Evolutionary conservation across 495 filamentous ascomycete genomes (phyloP).

Genomic region (Penicillium nucicola): DNA sequence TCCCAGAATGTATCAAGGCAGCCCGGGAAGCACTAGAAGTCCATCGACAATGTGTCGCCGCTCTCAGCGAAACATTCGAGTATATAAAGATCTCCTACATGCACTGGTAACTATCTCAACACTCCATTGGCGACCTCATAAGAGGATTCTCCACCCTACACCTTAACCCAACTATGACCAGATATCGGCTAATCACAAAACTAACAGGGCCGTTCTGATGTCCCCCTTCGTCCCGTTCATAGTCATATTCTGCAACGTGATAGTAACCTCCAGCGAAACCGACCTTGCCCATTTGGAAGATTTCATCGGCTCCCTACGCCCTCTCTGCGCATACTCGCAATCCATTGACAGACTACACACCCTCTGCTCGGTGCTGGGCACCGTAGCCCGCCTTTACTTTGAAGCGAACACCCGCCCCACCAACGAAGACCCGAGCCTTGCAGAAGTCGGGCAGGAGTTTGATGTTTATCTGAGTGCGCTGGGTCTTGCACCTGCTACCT

Average conservation of each 20-base stretch:
- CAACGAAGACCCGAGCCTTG: constrained; percentile 39
- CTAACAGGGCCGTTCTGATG: constrained; percentile 57
- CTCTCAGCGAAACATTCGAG: constrained; percentile 43
- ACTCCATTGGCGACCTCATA: too few species aligned
- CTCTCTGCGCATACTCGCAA: constrained; percentile 49
- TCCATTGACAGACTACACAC: constrained; percentile 57
- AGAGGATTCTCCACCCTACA: too few species aligned
- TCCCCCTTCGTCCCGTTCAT: constrained; percentile 68
- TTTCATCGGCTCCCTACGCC: constrained; percentile 56
- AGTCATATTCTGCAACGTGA: constrained; percentile 66
- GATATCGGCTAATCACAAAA: not conserved
- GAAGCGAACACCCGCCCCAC: constrained; percentile 52
- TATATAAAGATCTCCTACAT: constrained; percentile 54
- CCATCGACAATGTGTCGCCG: constrained; percentile 50
- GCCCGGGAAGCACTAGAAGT: constrained; percentile 52
- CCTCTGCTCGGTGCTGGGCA: constrained; percentile 58
- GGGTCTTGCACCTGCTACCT: constrained; percentile 51
- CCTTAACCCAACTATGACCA: not conserved
- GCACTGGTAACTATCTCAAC: constrained; percentile 54
- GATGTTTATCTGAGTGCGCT: constrained; percentile 63
- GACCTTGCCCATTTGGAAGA: constrained; percentile 53
- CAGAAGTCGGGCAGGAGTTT: constrained; percentile 56
- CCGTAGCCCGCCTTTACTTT: constrained; percentile 60
- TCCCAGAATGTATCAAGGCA: constrained; percentile 56
- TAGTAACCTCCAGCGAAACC: constrained; percentile 41